A percentile compares a stretch with the other conserved stretches of the same genome.
Conservation (phyloP, 192 early-diverging fungal genomes). For the Dispira simplex region DNA sequence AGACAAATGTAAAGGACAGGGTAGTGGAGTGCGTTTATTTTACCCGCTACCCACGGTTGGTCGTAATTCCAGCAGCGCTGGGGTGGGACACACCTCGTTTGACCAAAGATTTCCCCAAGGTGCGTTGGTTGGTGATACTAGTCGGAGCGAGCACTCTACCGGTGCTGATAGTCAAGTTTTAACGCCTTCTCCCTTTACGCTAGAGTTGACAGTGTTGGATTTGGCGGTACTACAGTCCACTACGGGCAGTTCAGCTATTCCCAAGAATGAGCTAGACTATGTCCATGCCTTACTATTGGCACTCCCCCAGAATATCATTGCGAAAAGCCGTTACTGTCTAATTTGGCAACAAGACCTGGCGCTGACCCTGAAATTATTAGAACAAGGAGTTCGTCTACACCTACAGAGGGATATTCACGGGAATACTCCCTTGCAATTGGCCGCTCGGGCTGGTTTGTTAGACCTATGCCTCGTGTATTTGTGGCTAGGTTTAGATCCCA, state of each 20-base stretch:
- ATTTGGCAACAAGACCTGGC: conserved; percentile 1
- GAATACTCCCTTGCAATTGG: conserved; percentile 5
- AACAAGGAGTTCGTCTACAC: not conserved
- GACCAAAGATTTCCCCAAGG: no score
- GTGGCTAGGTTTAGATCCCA: conserved; percentile 6
- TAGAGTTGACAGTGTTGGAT: not conserved
- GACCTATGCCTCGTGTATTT: conserved; percentile 1
- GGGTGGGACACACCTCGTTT: no score
- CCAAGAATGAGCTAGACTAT: not conserved
- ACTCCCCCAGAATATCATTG: not conserved
- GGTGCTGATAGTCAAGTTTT: no score
- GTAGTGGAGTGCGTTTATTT: no score
- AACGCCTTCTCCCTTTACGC: no score
- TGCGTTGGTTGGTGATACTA: no score
- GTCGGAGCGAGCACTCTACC: no score
- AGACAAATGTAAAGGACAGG: no score
- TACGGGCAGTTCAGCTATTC: not conserved
- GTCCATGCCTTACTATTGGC: not conserved
- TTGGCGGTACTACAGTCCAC: not conserved
- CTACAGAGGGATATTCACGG: not conserved
- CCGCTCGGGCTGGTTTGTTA: not conserved
- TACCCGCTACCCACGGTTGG: no score
- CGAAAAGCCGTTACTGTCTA: not conserved
- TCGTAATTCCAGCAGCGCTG: no score
- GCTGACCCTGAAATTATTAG: not conserved